These are phyloP conservation scores for Saturnispora ahearnii DNA, from an alignment of 805 yeast species.

Conservation along the genomic window DNA sequence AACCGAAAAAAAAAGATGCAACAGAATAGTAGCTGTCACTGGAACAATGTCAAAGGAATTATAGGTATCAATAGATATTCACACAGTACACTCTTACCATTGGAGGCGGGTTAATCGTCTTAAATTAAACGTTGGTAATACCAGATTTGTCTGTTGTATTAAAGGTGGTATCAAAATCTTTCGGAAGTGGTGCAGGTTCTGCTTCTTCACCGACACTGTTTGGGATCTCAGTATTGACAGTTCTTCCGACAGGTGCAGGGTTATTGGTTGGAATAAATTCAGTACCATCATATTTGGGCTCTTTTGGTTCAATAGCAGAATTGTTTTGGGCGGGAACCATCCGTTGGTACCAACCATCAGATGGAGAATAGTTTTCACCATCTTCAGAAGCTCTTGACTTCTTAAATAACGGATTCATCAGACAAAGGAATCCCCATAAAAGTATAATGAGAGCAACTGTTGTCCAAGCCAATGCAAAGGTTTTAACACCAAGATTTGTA, in stretches of 20 bases:
- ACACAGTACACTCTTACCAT: no score
- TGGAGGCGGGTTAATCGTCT: no score
- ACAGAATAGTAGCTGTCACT: no score
- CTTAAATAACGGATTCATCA: not conserved
- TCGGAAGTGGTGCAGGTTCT: not conserved
- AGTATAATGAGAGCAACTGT: constrained; percentile 25
- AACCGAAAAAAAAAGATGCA: not conserved
- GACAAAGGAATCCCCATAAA: not conserved
- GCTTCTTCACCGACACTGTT: not conserved
- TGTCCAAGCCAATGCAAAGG: constrained; percentile 61
- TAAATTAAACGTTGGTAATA: not conserved
- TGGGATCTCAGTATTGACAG: not conserved
- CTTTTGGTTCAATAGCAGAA: not conserved
- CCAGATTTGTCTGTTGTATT: not conserved
- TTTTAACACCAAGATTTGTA: constrained; percentile 38
- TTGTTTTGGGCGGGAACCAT: constrained; percentile 7
- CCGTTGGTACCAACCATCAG: constrained; percentile 9
- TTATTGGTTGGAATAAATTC: not conserved
- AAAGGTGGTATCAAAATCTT: not conserved
- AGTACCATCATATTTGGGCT: not conserved
- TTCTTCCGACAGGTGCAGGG: not conserved
- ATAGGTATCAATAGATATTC: no score
- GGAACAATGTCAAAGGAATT: no score
- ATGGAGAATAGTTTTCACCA: not conserved
- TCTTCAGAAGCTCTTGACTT: not conserved